Conservation (phyloP, 2,329 filamentous ascomycete species). For the Colletotrichum higginsianum region DNA sequence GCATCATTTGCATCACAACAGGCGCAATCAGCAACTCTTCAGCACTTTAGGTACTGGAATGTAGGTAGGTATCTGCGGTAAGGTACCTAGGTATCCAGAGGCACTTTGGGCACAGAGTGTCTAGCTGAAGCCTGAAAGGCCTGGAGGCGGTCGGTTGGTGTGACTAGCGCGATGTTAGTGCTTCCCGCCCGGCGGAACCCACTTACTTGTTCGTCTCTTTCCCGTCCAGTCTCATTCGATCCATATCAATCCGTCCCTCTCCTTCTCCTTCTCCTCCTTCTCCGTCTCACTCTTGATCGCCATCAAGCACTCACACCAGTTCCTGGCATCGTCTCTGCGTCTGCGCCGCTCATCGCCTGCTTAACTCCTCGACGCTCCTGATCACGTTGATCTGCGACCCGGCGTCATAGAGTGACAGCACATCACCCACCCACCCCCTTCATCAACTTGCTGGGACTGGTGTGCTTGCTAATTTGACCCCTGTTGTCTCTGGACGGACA, state of each 20-base stretch:
- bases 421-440: constrained; percentile 32
- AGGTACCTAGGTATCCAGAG: too few species aligned
- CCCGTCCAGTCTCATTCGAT: constrained; percentile 19
- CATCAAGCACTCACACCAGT: neutral
- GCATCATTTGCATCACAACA: neutral
- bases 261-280: neutral
- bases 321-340: neutral
- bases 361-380: neutral
- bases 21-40: too few species aligned
- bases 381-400: constrained; percentile 17
- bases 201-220: constrained; percentile 36
- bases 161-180: constrained; percentile 13
- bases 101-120: neutral
- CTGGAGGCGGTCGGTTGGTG: constrained; percentile 9
- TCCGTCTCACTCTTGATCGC: neutral
- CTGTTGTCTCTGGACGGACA: constrained; percentile 8
- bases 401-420: constrained; percentile 40
- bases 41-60: too few species aligned
- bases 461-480: constrained; percentile 29
- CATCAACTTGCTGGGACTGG: constrained; percentile 27
- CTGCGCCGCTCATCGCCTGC: constrained; percentile 18
- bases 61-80: too few species aligned
- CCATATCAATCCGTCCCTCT: constrained; percentile 5
- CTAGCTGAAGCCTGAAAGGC: constrained; percentile 29
- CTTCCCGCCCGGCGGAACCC: constrained; percentile 4